These are phyloP conservation scores for Aplosporella prunicola DNA, from an alignment of 2,329 filamentous ascomycete genomes.

Conservation along the genomic window DNA sequence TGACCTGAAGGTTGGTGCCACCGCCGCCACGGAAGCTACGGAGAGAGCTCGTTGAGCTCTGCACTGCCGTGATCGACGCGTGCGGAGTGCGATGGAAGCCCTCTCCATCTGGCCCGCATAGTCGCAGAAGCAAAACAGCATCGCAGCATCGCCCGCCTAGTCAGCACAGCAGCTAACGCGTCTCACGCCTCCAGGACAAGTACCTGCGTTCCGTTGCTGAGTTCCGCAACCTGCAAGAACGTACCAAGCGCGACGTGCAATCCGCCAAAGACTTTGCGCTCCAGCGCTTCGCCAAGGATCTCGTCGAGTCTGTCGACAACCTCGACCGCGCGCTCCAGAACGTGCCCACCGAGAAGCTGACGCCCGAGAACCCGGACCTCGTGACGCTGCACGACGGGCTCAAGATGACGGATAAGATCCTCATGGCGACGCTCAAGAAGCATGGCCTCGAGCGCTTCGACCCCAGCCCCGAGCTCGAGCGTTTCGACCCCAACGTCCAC, in stretches of 20 bases:
- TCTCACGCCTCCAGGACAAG: conserved; percentile 58
- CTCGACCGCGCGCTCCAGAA: conserved; percentile 82
- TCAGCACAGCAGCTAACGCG: conserved; percentile 1
- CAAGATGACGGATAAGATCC: conserved; percentile 86
- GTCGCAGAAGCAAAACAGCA: not conserved
- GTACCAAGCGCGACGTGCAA: conserved; percentile 83
- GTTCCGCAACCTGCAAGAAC: conserved; percentile 95
- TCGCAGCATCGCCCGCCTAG: not conserved
- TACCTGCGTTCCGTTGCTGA: conserved; percentile 90
- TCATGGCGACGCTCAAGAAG: conserved; percentile 82
- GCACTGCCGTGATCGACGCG: not conserved
- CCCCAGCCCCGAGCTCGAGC: conserved; percentile 60
- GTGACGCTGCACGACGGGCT: conserved; percentile 75
- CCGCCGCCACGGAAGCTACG: not conserved
- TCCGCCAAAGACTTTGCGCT: conserved; percentile 85
- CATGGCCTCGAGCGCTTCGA: conserved; percentile 88
- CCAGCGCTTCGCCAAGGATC: conserved; percentile 85
- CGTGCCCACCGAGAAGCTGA: conserved; percentile 66
- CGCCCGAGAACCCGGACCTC: conserved; percentile 59
- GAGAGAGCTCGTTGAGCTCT: not conserved
- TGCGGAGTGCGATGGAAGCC: not conserved
- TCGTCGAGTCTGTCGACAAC: conserved; percentile 93
- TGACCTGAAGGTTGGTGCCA: conserved; percentile 68
- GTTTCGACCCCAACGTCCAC: conserved; percentile 93
- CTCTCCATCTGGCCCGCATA: too few species aligned